A percentile compares a stretch with the other conserved stretches of the same genome.
These are phyloP conservation scores for Stephania japonica DNA, from an alignment of 164 flowering plant species.

Conservation along the genomic window DNA sequence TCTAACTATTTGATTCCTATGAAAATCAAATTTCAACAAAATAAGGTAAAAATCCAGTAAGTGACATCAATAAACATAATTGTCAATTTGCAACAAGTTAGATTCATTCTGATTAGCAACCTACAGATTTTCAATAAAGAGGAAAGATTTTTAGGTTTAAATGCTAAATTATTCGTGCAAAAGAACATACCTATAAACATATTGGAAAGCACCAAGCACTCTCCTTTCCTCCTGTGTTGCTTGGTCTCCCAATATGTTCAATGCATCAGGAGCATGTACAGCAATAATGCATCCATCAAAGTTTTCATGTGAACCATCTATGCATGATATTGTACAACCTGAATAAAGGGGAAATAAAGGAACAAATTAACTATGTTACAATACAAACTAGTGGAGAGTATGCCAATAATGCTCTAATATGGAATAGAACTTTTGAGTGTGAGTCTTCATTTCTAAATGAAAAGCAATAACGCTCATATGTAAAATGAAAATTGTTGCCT, in stretches of 20 bases:
- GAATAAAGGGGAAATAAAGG: constrained; percentile 6
- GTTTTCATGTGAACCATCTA: constrained; percentile 46
- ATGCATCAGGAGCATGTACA: constrained; percentile 77
- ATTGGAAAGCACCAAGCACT: constrained; percentile 87
- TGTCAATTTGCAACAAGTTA: neutral
- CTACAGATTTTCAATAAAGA: neutral
- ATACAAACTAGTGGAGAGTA: neutral
- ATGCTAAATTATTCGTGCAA: neutral
- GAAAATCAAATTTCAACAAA: neutral
- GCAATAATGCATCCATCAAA: constrained; percentile 62
- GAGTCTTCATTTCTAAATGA: neutral
- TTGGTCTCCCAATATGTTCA: constrained; percentile 50
- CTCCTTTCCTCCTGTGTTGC: constrained; percentile 70
- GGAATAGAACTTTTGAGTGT: neutral
- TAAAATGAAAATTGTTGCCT: neutral
- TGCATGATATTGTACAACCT: constrained; percentile 55
- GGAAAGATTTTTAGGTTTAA: neutral
- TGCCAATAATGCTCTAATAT: neutral
- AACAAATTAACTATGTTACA: neutral
- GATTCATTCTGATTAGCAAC: neutral
- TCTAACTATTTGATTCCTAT: neutral
- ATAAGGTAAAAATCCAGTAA: neutral
- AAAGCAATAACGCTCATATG: neutral
- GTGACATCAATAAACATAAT: neutral
- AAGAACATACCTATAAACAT: constrained; percentile 55